Evolutionary conservation across 352 stramenopile genomes (phyloP).

Genomic region (Phytophthora meadii): DNA sequence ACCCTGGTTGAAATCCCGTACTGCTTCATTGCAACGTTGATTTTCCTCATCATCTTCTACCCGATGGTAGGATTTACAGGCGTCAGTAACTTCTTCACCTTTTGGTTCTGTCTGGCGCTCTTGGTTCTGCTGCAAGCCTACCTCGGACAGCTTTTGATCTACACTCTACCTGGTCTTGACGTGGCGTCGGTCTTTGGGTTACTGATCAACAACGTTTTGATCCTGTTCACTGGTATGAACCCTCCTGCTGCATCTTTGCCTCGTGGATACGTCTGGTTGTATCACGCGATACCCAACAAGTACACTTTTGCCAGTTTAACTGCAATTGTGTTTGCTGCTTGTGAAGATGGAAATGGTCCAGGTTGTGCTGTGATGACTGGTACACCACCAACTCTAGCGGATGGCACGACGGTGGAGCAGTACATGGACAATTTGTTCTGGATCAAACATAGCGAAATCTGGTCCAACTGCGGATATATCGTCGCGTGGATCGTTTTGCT

Average conservation of each 20-base stretch:
- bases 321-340: constrained; percentile 31
- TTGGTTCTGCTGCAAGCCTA: constrained; percentile 21
- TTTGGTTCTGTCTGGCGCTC: constrained; percentile 19
- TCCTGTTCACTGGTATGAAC: constrained; percentile 23
- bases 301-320: constrained; percentile 30
- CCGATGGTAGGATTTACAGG: constrained; percentile 20
- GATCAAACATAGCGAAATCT: constrained; percentile 48
- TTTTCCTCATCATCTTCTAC: constrained; percentile 17
- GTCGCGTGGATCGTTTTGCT: constrained; percentile 44
- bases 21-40: constrained; percentile 7
- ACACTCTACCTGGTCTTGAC: constrained; percentile 6
- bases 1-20: constrained; percentile 15
- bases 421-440: constrained; percentile 45
- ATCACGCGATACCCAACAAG: constrained; percentile 9
- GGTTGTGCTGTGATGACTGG: constrained; percentile 16
- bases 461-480: constrained; percentile 30
- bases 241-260: constrained; percentile 5
- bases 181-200: constrained; percentile 6
- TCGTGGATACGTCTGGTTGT: constrained; percentile 17
- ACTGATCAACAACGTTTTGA: constrained; percentile 12
- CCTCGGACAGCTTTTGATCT: constrained; percentile 17
- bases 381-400: constrained; percentile 1
- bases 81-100: constrained; percentile 18
- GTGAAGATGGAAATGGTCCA: constrained; percentile 4
- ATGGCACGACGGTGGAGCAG: constrained; percentile 13